These are phyloP conservation scores for Ceratocystis cacaofunesta DNA, from an alignment of 2,329 filamentous ascomycete genomes.

Conservation along the genomic window DNA sequence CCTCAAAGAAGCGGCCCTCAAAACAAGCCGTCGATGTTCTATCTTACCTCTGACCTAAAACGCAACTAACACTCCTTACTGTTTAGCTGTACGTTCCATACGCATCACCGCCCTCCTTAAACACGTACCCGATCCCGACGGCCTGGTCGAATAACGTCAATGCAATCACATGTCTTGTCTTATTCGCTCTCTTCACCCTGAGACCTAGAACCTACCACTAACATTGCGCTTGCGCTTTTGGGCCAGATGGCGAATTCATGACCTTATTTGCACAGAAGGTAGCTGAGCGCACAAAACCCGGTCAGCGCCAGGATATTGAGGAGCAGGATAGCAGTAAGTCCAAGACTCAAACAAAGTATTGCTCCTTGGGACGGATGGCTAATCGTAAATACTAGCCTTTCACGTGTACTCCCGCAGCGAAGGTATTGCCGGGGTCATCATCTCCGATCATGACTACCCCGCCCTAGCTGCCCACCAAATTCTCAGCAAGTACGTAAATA, in stretches of 20 bases:
- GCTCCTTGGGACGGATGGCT: not conserved
- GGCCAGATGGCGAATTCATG: slow-evolving; percentile 49
- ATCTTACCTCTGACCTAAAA: not conserved
- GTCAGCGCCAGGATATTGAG: slow-evolving; percentile 72
- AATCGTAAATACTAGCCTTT: slow-evolving; percentile 42
- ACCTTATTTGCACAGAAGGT: slow-evolving; percentile 75
- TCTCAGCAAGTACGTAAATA: slow-evolving; percentile 46
- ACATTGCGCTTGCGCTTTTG: not conserved
- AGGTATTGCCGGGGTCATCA: slow-evolving; percentile 62
- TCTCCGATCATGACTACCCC: slow-evolving; percentile 62
- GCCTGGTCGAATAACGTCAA: not conserved
- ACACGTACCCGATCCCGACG: not conserved
- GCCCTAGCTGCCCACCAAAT: slow-evolving; percentile 71
- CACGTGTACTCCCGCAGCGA: slow-evolving; percentile 64
- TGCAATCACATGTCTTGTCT: not conserved
- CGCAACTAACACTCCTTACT: slow-evolving; percentile 3
- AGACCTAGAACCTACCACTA: not conserved
- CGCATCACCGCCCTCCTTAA: not conserved
- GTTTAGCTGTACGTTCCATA: slow-evolving; percentile 12
- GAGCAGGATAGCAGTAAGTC: slow-evolving; percentile 45
- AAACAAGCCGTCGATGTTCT: not conserved
- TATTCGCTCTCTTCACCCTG: not conserved
- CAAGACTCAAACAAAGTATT: too few species aligned
- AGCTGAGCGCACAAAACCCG: slow-evolving; percentile 68
- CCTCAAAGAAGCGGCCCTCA: not conserved